Conservation (phyloP, 1,284 basidiomycete genomes). For the Leccinum subrobustum region DNA sequence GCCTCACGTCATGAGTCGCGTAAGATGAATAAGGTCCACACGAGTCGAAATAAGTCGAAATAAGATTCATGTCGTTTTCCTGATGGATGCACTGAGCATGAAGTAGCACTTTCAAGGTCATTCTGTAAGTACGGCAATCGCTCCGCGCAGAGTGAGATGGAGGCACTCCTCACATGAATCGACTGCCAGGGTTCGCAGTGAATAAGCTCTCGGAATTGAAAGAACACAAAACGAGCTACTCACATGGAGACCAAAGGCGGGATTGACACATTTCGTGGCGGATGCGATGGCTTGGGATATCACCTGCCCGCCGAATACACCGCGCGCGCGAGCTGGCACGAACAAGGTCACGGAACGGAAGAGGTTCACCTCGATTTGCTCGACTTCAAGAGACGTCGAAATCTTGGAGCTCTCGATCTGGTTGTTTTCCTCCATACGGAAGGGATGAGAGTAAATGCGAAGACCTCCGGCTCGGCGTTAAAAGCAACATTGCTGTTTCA, state of each 20-base stretch:
- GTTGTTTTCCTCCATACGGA: slow-evolving; percentile 35
- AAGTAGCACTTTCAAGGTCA: slow-evolving; percentile 68
- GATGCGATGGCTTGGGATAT: slow-evolving; percentile 85
- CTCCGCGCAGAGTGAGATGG: not conserved
- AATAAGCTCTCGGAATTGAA: slow-evolving; percentile 5
- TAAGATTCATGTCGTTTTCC: too few species aligned
- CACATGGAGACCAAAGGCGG: slow-evolving; percentile 72
- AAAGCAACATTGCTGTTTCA: not conserved
- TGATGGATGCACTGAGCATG: slow-evolving; percentile 65
- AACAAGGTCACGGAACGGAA: slow-evolving; percentile 76
- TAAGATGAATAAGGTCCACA: too few species aligned
- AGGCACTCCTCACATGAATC: slow-evolving; percentile 57
- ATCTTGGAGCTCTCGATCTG: slow-evolving; percentile 61
- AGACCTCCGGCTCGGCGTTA: not conserved
- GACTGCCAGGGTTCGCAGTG: slow-evolving; percentile 43
- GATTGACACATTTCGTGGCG: slow-evolving; percentile 72
- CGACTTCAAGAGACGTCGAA: slow-evolving; percentile 72
- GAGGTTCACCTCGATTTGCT: slow-evolving; percentile 73
- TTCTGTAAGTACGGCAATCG: slow-evolving; percentile 5
- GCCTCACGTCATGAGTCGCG: too few species aligned
- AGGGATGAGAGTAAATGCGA: not conserved
- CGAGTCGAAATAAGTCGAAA: too few species aligned
- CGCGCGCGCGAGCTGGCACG: slow-evolving; percentile 64
- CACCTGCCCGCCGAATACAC: slow-evolving; percentile 90
- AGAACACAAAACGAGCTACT: slow-evolving; percentile 19